phyloP scores from a whole-genome alignment of 768 basidiomycete genomes.

The Thelephora aurantiotincta region DNA sequence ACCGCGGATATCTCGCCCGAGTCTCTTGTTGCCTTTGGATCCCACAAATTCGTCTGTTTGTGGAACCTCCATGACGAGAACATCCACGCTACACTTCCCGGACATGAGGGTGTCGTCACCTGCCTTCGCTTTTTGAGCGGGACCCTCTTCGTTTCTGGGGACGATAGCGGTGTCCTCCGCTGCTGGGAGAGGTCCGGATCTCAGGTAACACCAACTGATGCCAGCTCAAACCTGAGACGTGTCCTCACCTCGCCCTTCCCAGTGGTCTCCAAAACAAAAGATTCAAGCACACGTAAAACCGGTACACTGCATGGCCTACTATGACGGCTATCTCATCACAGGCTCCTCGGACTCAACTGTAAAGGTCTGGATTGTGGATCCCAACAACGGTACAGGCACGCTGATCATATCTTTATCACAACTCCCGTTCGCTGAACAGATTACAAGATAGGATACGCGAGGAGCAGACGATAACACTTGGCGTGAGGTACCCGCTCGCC shows the following conservation, averaged over 20 bases:
- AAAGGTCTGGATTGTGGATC: slow-evolving; percentile 48
- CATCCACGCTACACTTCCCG: slow-evolving; percentile 56
- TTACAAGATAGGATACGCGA: slow-evolving; percentile 12
- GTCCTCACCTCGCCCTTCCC: slow-evolving; percentile 7
- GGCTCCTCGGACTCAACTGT: slow-evolving; percentile 74
- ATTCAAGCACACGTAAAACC: slow-evolving; percentile 52
- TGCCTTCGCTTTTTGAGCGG: slow-evolving; percentile 53
- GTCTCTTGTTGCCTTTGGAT: slow-evolving; percentile 40
- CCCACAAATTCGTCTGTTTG: slow-evolving; percentile 39
- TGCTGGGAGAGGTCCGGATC: slow-evolving; percentile 37
- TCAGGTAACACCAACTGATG: slow-evolving; percentile 9
- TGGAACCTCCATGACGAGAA: slow-evolving; percentile 45
- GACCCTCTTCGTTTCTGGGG: slow-evolving; percentile 49
- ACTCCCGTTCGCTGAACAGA: background rate
- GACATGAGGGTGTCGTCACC: slow-evolving; percentile 63
- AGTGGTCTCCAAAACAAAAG: slow-evolving; percentile 43
- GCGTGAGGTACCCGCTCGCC: slow-evolving; percentile 64
- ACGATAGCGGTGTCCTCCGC: slow-evolving; percentile 55
- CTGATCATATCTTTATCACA: background rate
- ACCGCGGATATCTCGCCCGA: slow-evolving; percentile 21
- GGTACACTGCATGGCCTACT: slow-evolving; percentile 51
- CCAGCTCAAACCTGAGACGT: slow-evolving; percentile 9
- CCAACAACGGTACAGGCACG: slow-evolving; percentile 19
- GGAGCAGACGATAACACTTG: slow-evolving; percentile 46
- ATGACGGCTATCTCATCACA: slow-evolving; percentile 41